phyloP scores from a whole-genome alignment of 1,139 yeast genomes.

The Taphrina communis region DNA sequence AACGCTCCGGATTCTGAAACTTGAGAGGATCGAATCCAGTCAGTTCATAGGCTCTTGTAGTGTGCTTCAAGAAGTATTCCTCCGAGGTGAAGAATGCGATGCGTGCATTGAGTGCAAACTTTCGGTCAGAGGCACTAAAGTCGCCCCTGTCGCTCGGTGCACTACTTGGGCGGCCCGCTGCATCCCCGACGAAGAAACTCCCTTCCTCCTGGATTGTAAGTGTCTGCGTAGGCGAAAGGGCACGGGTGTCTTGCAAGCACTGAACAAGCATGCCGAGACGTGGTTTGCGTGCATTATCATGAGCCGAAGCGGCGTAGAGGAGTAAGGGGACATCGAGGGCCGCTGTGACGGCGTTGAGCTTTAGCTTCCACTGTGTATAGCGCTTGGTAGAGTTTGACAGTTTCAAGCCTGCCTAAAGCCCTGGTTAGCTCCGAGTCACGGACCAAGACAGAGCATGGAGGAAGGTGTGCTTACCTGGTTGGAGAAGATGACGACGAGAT shows the following conservation, averaged over 20 bases:
- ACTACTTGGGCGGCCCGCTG: constrained; percentile 82
- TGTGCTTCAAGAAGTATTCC: constrained; percentile 53
- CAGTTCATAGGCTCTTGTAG: constrained; percentile 3
- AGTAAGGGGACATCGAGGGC: constrained; percentile 54
- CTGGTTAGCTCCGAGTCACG: too few species aligned
- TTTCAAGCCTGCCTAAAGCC: constrained; percentile 24
- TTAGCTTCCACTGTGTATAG: constrained; percentile 53
- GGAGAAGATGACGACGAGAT: constrained; percentile 69
- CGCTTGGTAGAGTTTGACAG: constrained; percentile 55
- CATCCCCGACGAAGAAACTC: constrained; percentile 89
- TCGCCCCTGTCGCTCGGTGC: constrained; percentile 37
- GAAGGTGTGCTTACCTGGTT: constrained; percentile 69
- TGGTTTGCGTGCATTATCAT: constrained; percentile 70
- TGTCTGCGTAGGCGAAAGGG: constrained; percentile 41
- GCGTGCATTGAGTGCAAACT: constrained; percentile 66
- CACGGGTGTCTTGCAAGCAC: constrained; percentile 54
- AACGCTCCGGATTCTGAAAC: neutral
- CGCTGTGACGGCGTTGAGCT: constrained; percentile 43
- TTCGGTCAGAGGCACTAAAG: constrained; percentile 75
- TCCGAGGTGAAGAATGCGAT: constrained; percentile 73
- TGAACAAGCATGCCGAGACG: constrained; percentile 70
- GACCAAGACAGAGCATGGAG: too few species aligned
- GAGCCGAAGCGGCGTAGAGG: constrained; percentile 62
- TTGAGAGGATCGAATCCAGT: constrained; percentile 36
- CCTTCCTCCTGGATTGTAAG: constrained; percentile 51